phyloP scores from a whole-genome alignment of 75 land plant genomes.

The Adiantum capillusveneris region DNA sequence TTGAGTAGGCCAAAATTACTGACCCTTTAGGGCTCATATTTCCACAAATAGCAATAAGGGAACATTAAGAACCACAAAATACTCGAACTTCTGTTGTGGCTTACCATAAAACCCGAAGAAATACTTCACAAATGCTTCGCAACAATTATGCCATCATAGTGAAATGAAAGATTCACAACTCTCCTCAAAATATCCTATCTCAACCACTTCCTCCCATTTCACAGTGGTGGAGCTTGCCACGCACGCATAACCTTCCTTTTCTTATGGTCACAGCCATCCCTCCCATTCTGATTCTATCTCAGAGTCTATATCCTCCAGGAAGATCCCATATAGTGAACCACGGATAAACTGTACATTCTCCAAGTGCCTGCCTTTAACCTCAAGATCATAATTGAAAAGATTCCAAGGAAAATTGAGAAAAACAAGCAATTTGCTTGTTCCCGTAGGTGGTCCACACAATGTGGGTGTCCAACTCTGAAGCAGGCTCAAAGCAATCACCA shows the following conservation, averaged over 20 bases:
- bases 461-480: background rate
- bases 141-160: too few relatives aligned
- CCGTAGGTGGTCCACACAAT: background rate
- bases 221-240: background rate
- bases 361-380: background rate
- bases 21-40: too few relatives aligned
- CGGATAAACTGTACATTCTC: background rate
- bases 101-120: too few relatives aligned
- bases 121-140: too few relatives aligned
- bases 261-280: background rate
- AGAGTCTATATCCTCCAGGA: background rate
- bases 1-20: too few relatives aligned
- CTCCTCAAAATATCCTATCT: slow-evolving; percentile 1
- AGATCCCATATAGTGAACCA: background rate
- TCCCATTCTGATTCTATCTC: background rate
- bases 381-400: background rate
- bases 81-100: too few relatives aligned
- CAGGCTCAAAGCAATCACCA: slow-evolving; percentile 1
- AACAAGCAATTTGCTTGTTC: background rate
- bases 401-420: background rate
- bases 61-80: too few relatives aligned
- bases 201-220: background rate
- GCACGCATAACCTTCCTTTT: background rate
- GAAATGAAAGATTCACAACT: background rate
- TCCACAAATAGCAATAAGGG: too few relatives aligned